Evolutionary conservation across 768 basidiomycete genomes (phyloP).

Genomic region (Nidularia pulvinata): DNA sequence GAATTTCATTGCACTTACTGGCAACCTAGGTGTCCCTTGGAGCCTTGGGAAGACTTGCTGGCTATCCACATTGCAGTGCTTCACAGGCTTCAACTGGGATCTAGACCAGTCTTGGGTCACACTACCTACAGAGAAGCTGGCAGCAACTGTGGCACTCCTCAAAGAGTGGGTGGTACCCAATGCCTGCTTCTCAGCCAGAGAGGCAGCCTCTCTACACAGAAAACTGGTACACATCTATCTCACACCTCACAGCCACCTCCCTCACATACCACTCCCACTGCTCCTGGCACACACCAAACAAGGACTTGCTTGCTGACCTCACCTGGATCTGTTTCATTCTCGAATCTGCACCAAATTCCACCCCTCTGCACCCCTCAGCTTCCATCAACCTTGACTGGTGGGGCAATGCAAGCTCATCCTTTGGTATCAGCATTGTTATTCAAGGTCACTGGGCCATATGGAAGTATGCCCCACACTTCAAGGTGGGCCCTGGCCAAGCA

Average conservation of each 20-base stretch:
- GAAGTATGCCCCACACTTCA: conserved; percentile 20
- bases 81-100: conserved; percentile 35
- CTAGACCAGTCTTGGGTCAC: conserved; percentile 1
- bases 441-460: conserved; percentile 23
- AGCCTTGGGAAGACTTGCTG: conserved; percentile 16
- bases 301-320: background rate
- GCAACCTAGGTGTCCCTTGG: conserved; percentile 26
- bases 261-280: conserved; percentile 3
- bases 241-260: conserved; percentile 15
- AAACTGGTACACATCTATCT: conserved; percentile 25
- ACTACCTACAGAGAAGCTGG: conserved; percentile 1
- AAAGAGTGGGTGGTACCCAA: conserved; percentile 4
- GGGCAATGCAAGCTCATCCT: conserved; percentile 31
- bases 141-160: conserved; percentile 1
- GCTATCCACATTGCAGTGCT: conserved; percentile 16
- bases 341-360: background rate
- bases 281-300: background rate
- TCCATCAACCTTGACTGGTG: conserved; percentile 25
- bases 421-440: conserved; percentile 28
- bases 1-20: conserved; percentile 22
- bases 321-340: background rate
- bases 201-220: conserved; percentile 22
- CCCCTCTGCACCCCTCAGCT: background rate
- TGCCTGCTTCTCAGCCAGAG: conserved; percentile 3
- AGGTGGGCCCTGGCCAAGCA: conserved; percentile 17